These are phyloP conservation scores for Plasmodium coatneyi DNA, from an alignment of 169 alveolate species.

Conservation along the genomic window DNA sequence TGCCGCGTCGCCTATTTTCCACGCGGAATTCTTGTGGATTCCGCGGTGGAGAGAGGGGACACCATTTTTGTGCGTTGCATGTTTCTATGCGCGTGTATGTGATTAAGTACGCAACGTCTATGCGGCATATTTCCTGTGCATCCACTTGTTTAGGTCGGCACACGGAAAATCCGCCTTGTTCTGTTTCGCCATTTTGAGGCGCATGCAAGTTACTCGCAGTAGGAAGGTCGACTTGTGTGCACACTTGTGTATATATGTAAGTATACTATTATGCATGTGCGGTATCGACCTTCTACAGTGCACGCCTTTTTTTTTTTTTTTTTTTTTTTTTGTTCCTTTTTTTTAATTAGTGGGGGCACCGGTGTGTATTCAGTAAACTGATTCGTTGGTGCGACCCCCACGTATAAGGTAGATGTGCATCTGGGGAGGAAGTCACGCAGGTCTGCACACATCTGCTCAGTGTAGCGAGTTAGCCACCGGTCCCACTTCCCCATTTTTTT, in stretches of 20 bases:
- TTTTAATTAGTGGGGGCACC: neutral
- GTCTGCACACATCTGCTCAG: neutral
- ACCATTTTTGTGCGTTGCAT: neutral
- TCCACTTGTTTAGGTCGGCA: neutral
- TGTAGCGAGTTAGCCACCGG: neutral
- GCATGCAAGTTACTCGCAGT: neutral
- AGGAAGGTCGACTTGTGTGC: neutral
- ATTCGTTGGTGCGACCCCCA: neutral
- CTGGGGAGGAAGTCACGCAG: neutral
- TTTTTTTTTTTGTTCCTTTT: neutral
- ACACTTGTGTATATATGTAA: neutral
- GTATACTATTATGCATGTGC: neutral
- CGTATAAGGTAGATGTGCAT: neutral
- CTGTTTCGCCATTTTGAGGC: neutral
- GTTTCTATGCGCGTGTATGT: neutral
- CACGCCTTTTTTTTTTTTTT: neutral
- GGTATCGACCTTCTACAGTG: neutral
- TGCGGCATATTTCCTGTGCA: neutral
- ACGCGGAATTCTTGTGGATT: neutral
- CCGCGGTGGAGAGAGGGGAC: neutral
- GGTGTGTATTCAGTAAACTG: neutral
- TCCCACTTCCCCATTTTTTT: neutral
- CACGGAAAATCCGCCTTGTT: neutral
- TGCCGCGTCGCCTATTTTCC: neutral
- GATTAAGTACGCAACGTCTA: neutral